Base-by-base conservation (phyloP, 116 monocot genomes). In the Thalassia testudinum region DNA sequence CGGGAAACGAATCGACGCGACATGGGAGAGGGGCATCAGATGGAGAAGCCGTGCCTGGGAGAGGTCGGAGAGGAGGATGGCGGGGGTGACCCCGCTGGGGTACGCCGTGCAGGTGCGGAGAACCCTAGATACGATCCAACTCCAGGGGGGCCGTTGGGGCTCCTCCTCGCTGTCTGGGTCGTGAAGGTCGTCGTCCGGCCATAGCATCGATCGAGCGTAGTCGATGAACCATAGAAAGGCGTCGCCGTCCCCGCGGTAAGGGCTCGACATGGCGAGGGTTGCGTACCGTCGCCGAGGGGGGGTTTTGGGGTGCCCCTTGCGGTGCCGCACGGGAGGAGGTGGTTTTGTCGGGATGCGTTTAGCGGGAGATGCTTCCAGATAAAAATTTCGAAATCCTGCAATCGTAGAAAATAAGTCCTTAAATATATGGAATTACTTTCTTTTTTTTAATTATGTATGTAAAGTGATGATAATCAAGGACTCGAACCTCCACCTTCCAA, bases 51-150 rank as follows among this genome's bases (percentile, higher is more conserved):
- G 27, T 34, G 76, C 89, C 79, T 85, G 89, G 57, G 79, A 97
- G 48, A 97, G 82, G 60, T 89, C 97, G 38, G 89, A 88, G 52
- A 97, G 82, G 27, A 88, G 77, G 49, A 97, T 88, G 24, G 75
- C 97, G 5, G 81, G 24, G 18, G 85, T 97, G 66, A 97, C 85
- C 17, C 97, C 89, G 50, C 97, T 97, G 52, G 89, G 77, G 56
- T 79, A 97, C 0, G 81, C 74, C 21, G 65, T 37, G 66, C 89
- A 97, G 15, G 85, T 79, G 50, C 75, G 85, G 21, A 97, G 60
- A 27, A 88, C 69, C 14, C 79, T 85, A 20, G 79, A 76, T 26
- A 79, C 72, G 30, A 72, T 60, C 97, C 97, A 97, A 26, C 82
- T 73, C 89, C 97, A 97, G 0, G 89, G 65, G 21, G 77, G 86